These are phyloP conservation scores for Fibroporia radiculosa DNA, from an alignment of 768 basidiomycete species.

Conservation along the genomic window DNA sequence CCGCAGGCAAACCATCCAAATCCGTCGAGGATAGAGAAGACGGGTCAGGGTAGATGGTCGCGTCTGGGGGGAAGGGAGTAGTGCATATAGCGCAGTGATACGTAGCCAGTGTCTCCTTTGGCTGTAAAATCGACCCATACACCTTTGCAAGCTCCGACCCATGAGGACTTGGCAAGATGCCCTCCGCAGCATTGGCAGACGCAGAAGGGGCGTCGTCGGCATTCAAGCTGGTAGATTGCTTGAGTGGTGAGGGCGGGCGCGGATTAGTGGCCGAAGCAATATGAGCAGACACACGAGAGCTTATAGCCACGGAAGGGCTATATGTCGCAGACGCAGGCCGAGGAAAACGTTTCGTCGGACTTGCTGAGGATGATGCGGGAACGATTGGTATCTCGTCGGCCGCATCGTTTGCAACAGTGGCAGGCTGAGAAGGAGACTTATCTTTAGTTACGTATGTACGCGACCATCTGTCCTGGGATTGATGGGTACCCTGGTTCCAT, in stretches of 20 bases:
- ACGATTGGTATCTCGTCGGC: background rate
- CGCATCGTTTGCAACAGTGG: background rate
- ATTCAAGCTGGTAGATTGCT: conserved; percentile 24
- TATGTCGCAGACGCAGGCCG: conserved; percentile 32
- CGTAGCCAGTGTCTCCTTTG: conserved; percentile 62
- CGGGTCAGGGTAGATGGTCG: conserved; percentile 81
- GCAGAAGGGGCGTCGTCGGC: conserved; percentile 31
- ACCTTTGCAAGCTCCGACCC: conserved; percentile 68
- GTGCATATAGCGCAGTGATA: conserved; percentile 65
- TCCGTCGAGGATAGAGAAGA: conserved; percentile 19
- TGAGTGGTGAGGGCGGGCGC: conserved; percentile 53
- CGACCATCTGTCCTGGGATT: conserved; percentile 66
- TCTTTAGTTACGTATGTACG: conserved; percentile 64
- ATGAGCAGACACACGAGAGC: conserved; percentile 47
- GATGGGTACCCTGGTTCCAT: conserved; percentile 45
- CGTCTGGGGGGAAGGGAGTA: conserved; percentile 65
- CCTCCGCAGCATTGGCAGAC: conserved; percentile 45
- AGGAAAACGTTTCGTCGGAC: conserved; percentile 41
- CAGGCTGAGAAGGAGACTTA: conserved; percentile 35
- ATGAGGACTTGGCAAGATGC: conserved; percentile 51
- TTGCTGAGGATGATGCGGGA: conserved; percentile 14
- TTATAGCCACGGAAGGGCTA: conserved; percentile 23
- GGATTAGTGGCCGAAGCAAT: conserved; percentile 44
- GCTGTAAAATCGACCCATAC: conserved; percentile 78
- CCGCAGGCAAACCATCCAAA: conserved; percentile 6